Evolutionary conservation across 208 protist genomes (phyloP), one percentile per base, ranked within the genome.

Genomic region (Entamoeba invadens): DNA sequence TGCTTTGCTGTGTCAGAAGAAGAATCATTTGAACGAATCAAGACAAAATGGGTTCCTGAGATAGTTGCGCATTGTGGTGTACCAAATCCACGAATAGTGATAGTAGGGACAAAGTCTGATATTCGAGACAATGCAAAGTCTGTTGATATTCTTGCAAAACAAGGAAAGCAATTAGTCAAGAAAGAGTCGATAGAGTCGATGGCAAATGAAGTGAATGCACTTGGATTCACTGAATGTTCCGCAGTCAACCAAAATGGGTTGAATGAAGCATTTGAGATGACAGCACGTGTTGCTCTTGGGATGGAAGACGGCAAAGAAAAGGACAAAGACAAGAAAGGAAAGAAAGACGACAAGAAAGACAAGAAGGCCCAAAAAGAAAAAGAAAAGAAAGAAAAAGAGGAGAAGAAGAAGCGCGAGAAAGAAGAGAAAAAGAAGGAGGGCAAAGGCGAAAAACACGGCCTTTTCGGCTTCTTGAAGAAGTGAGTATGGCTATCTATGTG

Each of bases 1-100:
- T 98, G 97, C 95, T 98, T 97, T 94, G 97, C 96, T 25, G 93
- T 98, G 14, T 45, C 46, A n/a, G 50, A 44, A 44, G 95, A 93
- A 38, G 45, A 93, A 21, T 97, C 96, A 38, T 97, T 97, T 92
- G 95, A 97, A 14, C 98, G 97, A 94, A 95, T 97, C 25, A 92
- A 87, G 5, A 91, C 68, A 12, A 97, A 97, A 92, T 97, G 96
- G 96, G 44, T 12, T 8, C 42, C 46, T 3, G 93, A 94, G 91
- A 87, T 95, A 25, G 16, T 10, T 1, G 44, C 91, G 6, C 18
- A 95, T 42, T n/a, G n/a, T n/a, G n/a, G n/a, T n/a, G 94, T 47
- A 47, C 91, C 72, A 46, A 93, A 57, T 25, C 93, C 94, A 8
- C 96, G 94, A 77, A 95, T 96, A 25, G 93, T 97, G 46, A 77